A percentile compares a stretch with the other conserved stretches of the same genome.
Evolutionary conservation across 225 moss, liverwort and hornwort species (phyloP).

Genomic region (Climacium dendroides): DNA sequence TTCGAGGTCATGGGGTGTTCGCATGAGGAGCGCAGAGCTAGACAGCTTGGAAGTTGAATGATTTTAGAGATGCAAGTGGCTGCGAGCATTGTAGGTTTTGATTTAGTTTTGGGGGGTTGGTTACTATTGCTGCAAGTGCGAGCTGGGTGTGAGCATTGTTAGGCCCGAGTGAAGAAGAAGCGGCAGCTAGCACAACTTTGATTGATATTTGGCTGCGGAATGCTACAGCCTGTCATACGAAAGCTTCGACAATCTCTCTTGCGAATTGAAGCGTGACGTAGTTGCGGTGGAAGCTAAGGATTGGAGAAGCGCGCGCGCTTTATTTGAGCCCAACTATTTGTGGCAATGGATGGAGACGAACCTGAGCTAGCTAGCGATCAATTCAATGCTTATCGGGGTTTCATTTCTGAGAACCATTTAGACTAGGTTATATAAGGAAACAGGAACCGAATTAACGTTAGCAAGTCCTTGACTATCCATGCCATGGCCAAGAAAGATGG

Average conservation of each 20-base stretch:
- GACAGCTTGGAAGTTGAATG: background rate
- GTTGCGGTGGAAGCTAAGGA: background rate
- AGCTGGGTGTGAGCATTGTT: background rate
- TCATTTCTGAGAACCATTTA: background rate
- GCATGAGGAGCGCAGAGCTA: background rate
- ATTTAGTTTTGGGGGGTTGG: background rate
- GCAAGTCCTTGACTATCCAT: background rate
- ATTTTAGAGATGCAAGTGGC: background rate
- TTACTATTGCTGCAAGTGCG: background rate
- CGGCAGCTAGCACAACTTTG: background rate
- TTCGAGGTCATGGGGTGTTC: background rate
- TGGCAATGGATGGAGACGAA: conserved; percentile 28
- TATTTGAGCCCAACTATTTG: background rate
- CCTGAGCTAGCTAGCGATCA: background rate
- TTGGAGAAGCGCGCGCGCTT: background rate
- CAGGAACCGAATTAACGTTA: background rate
- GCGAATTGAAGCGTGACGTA: background rate
- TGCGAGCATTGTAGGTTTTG: background rate
- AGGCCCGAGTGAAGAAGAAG: background rate
- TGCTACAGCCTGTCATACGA: background rate
- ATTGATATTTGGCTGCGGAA: background rate
- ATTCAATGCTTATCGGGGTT: background rate
- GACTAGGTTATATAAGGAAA: background rate
- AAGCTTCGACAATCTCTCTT: background rate
- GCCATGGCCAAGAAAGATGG: conserved; percentile 71